These are phyloP conservation scores for Xylariaceae sp. DNA, from an alignment of 2,329 filamentous ascomycete species.

Conservation along the genomic window DNA sequence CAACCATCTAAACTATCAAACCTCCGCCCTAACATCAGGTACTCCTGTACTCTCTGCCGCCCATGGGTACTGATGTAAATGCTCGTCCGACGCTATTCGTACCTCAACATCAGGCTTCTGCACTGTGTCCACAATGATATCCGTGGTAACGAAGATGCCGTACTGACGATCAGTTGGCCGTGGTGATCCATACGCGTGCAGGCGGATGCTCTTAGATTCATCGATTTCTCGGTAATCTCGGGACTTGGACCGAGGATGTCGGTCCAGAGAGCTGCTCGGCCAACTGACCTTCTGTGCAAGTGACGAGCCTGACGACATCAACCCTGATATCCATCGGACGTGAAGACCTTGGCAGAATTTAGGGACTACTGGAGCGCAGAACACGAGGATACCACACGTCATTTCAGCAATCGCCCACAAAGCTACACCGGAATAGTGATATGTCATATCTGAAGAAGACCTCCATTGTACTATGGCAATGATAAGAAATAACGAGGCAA, in stretches of 20 bases:
- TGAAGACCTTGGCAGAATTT: not conserved
- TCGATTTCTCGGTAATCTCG: constrained; percentile 7
- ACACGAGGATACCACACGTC: not conserved
- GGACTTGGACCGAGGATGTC: not conserved
- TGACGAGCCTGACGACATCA: not conserved
- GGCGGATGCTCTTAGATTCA: not conserved
- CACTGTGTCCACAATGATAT: constrained; percentile 5
- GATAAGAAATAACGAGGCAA: constrained; percentile 6
- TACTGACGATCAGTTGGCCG: constrained; percentile 11
- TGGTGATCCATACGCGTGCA: constrained; percentile 5
- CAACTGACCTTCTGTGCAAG: not conserved
- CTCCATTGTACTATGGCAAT: not conserved
- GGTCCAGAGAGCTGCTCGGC: too few species aligned
- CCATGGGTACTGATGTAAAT: not conserved
- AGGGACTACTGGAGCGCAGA: not conserved
- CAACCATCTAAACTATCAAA: not conserved
- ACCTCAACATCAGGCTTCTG: not conserved
- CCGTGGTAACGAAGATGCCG: constrained; percentile 9
- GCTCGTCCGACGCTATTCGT: not conserved
- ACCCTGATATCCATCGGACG: not conserved
- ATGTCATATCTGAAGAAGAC: not conserved
- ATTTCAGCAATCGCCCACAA: not conserved
- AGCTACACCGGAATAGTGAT: not conserved
- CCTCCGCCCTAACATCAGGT: not conserved
- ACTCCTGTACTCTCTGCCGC: too few species aligned